Evolutionary conservation across 2,329 filamentous ascomycete species (phyloP).

Genomic region (Zelopaecilomyces penicillatus): DNA sequence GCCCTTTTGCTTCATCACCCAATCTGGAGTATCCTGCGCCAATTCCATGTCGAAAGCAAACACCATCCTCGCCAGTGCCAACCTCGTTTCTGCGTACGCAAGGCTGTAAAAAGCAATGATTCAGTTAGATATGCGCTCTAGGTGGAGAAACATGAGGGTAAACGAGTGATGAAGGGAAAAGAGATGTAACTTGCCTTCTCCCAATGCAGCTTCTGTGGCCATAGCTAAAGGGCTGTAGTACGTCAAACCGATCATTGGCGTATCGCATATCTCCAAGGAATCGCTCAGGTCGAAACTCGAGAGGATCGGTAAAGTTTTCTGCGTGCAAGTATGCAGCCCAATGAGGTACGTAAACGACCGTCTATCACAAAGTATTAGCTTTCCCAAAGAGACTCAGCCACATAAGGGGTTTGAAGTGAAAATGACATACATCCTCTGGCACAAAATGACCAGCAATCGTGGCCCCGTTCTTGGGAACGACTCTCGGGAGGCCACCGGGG

Average conservation of each 20-base stretch:
- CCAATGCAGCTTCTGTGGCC: slow-evolving; percentile 25
- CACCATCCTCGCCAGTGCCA: slow-evolving; percentile 19
- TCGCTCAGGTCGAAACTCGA: slow-evolving; percentile 29
- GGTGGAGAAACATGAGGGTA: background rate
- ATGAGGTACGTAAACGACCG: slow-evolving; percentile 25
- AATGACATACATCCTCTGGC: slow-evolving; percentile 21
- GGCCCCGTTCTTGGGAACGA: slow-evolving; percentile 20
- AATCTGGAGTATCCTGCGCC: slow-evolving; percentile 5
- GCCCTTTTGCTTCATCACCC: slow-evolving; percentile 3
- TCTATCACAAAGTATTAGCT: slow-evolving; percentile 2
- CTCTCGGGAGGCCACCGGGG: slow-evolving; percentile 26
- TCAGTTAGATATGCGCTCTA: background rate
- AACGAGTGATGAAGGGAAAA: background rate
- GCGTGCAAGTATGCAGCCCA: slow-evolving; percentile 26
- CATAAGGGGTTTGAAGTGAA: background rate
- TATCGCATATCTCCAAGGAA: slow-evolving; percentile 20
- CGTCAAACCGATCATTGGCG: slow-evolving; percentile 15
- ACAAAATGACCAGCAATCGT: slow-evolving; percentile 21
- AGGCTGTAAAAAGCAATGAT: slow-evolving; percentile 12
- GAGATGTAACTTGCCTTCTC: slow-evolving; percentile 17
- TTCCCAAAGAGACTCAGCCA: background rate
- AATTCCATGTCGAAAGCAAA: slow-evolving; percentile 22
- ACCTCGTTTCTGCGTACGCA: slow-evolving; percentile 22
- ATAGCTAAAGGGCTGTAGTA: slow-evolving; percentile 20
- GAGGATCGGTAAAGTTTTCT: slow-evolving; percentile 22